Evolutionary conservation across 2,329 filamentous ascomycete species (phyloP), one percentile per base, ranked within the genome.

Genomic region (Monilinia polystroma): DNA sequence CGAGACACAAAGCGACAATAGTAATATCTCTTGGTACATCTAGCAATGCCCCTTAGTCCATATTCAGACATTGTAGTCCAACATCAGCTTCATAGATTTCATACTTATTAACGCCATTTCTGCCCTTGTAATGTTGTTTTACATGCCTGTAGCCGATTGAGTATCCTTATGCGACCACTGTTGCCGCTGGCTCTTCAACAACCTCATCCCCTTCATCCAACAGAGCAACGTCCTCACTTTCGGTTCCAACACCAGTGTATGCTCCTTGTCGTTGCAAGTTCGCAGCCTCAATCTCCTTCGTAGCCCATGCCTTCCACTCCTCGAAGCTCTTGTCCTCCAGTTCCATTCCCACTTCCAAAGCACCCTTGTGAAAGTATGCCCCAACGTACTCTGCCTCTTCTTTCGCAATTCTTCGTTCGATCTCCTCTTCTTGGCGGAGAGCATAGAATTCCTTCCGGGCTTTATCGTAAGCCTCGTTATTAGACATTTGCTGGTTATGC

Each of bases 381-480:
- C 95, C 95, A 7, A 90, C 89, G 73, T 90, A 86, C 70, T 88
- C 82, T 38, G 95, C 94, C 79, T 99, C 95, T 80, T 99, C 95
- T 60, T 87, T 83, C 10, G 94, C 91, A 68, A 99, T 85, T 73
- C 93, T 88, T 72, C 86, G 84, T 80, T 94, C 88, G 58, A 97
- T 85, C 71, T 97, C 93, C 73, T 96, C 88, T 68, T 87, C 83
- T 73, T 96, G 90, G 68, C 95, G 90, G 70, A 94, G 80, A 56
- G 84, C 82, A 81, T 99, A 99, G 80, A 98, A 97, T 78, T 99
- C 94, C 71, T 89, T 89, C 68, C 95, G 90, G 10, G 91, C 93
- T 66, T 83, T 81, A 79, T 98, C 94, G 81, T 99, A 99, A 43
- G 95, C 93, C 72, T 85, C 78, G 52, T 84, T 81, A 76, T 85